These are phyloP conservation scores for Chiua virens DNA, from an alignment of 768 basidiomycete genomes.

Conservation along the genomic window DNA sequence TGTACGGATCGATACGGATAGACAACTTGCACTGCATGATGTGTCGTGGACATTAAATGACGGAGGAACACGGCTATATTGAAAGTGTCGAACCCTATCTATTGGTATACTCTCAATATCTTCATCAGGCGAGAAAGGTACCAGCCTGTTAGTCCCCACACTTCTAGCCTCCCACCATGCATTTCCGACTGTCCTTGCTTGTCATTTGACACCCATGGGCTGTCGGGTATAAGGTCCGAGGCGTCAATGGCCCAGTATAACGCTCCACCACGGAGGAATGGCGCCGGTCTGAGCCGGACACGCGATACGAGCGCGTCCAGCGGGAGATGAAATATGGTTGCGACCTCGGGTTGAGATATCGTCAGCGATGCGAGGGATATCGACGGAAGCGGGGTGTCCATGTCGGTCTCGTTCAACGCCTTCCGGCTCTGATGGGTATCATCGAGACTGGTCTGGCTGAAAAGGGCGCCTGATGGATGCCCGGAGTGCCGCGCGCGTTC, in stretches of 20 bases:
- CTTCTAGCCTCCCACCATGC: constrained; percentile 54
- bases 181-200: constrained; percentile 40
- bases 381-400: constrained; percentile 56
- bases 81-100: constrained; percentile 3
- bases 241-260: constrained; percentile 72
- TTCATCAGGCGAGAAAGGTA: constrained; percentile 68
- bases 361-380: constrained; percentile 52
- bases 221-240: constrained; percentile 48
- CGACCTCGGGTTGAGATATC: constrained; percentile 64
- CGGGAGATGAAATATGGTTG: constrained; percentile 69
- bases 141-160: constrained; percentile 87
- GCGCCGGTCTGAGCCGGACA: constrained; percentile 40
- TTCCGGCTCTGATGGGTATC: background rate
- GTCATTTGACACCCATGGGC: constrained; percentile 32
- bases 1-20: too few species aligned
- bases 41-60: too few species aligned
- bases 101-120: constrained; percentile 48
- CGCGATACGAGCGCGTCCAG: constrained; percentile 49
- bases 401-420: background rate
- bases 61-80: too few species aligned
- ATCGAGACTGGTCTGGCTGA: constrained; percentile 1
- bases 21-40: too few species aligned
- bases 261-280: constrained; percentile 47
- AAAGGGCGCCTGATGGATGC: background rate
- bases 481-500: background rate